phyloP scores from a whole-genome alignment of 2,329 filamentous ascomycete genomes.

The Aspergillus sp. region DNA sequence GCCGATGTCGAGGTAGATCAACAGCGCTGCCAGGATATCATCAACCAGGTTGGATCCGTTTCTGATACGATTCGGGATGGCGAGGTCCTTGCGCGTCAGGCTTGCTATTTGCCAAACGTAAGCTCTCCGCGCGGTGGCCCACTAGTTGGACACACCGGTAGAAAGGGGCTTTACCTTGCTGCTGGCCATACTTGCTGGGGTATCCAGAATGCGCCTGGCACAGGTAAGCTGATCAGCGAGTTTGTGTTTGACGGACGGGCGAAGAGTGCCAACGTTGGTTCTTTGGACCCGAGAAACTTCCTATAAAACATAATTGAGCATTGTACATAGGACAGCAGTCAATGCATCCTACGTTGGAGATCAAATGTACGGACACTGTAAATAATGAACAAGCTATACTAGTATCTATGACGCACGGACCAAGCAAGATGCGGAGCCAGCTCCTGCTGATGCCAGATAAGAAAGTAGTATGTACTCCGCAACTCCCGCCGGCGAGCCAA shows the following conservation, averaged over 20 bases:
- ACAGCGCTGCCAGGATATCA: slow-evolving; percentile 79
- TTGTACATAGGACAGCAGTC: slow-evolving; percentile 11
- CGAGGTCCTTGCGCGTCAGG: slow-evolving; percentile 75
- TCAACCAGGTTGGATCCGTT: slow-evolving; percentile 70
- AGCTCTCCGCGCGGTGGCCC: slow-evolving; percentile 64
- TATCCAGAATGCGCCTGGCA: slow-evolving; percentile 92
- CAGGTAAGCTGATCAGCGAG: slow-evolving; percentile 79
- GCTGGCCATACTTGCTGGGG: slow-evolving; percentile 97
- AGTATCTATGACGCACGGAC: slow-evolving; percentile 33
- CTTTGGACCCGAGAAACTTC: slow-evolving; percentile 68
- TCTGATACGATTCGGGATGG: slow-evolving; percentile 66
- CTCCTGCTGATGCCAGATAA: slow-evolving; percentile 28
- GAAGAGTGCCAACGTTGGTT: slow-evolving; percentile 68
- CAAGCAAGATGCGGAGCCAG: slow-evolving; percentile 37
- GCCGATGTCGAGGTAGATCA: slow-evolving; percentile 78
- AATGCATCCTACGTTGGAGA: background rate
- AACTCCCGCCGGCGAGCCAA: slow-evolving; percentile 15
- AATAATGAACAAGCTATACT: background rate
- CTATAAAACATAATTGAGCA: slow-evolving; percentile 35
- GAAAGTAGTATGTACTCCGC: slow-evolving; percentile 26
- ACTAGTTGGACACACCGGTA: slow-evolving; percentile 74
- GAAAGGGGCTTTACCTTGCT: slow-evolving; percentile 77
- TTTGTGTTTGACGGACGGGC: slow-evolving; percentile 74
- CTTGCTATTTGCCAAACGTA: slow-evolving; percentile 89
- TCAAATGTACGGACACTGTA: background rate